phyloP scores from a whole-genome alignment of 2,329 filamentous ascomycete genomes.

The Penicillium sp. region DNA sequence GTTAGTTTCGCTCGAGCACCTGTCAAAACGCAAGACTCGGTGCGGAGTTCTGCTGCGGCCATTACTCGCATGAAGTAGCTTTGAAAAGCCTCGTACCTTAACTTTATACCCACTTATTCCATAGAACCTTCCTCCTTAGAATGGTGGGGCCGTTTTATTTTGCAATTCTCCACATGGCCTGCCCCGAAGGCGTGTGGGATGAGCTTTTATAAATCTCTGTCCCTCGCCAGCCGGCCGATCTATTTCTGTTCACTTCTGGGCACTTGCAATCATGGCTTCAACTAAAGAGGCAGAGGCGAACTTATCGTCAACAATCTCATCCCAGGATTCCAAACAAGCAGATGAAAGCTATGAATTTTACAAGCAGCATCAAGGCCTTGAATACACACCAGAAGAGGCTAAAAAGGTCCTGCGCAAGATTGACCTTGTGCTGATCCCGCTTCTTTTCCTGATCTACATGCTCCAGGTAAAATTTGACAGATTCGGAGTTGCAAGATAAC shows the following conservation, averaged over 20 bases:
- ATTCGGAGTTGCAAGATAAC: background rate
- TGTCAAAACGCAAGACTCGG: background rate
- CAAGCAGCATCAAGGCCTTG: conserved; percentile 23
- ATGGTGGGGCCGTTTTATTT: background rate
- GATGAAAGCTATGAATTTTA: conserved; percentile 45
- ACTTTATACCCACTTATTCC: background rate
- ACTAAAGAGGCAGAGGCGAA: conserved; percentile 14
- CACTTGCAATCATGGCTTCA: background rate
- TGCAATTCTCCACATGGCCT: conserved; percentile 1
- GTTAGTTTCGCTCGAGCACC: background rate
- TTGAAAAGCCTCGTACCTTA: background rate
- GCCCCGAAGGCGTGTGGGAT: background rate
- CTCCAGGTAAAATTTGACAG: conserved; percentile 52
- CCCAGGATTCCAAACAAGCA: conserved; percentile 19
- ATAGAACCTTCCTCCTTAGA: conserved; percentile 3
- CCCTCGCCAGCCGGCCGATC: background rate
- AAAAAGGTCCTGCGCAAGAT: conserved; percentile 56
- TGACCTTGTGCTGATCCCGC: conserved; percentile 56
- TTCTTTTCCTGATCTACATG: conserved; percentile 61
- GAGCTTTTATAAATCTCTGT: background rate
- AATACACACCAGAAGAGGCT: conserved; percentile 26
- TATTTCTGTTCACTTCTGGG: background rate
- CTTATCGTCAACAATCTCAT: conserved; percentile 10
- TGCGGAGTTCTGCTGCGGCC: background rate
- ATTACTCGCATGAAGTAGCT: background rate